Conservation (phyloP, 129 eudicot species). For the Escallonia herrerae region DNA sequence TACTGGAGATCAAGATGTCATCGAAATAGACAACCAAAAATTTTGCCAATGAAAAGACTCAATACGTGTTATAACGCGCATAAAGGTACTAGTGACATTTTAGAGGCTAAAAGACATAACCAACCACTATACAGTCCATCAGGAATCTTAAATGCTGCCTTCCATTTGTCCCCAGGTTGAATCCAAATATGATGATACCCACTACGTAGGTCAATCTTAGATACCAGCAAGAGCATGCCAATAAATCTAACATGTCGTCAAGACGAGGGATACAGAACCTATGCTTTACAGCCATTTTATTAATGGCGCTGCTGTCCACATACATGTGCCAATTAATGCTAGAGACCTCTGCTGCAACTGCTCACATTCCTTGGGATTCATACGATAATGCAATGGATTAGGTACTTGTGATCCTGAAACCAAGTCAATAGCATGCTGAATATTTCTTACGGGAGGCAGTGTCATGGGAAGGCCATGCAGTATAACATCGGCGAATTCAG, state of each 20-base stretch:
- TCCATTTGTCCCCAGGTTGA: background rate
- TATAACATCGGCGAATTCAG: too few species aligned
- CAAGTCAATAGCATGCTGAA: too few species aligned
- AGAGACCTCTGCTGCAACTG: too few species aligned
- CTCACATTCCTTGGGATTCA: too few species aligned
- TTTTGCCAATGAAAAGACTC: background rate
- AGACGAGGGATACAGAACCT: background rate
- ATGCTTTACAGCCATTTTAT: too few species aligned
- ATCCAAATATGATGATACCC: background rate
- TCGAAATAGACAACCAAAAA: constrained; percentile 10
- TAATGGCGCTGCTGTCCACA: background rate
- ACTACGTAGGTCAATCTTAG: background rate
- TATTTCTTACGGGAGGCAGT: too few species aligned
- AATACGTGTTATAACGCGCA: background rate
- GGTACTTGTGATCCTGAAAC: too few species aligned
- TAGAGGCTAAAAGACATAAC: constrained; percentile 1
- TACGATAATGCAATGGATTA: too few species aligned
- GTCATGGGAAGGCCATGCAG: too few species aligned
- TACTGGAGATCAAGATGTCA: background rate
- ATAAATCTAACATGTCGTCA: background rate
- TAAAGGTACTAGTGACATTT: constrained; percentile 1
- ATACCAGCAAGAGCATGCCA: too few species aligned
- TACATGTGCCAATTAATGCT: background rate
- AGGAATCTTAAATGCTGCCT: background rate
- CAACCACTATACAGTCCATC: background rate